phyloP scores from a whole-genome alignment of 805 yeast genomes.

The Saccharomycopsis javanensis region DNA sequence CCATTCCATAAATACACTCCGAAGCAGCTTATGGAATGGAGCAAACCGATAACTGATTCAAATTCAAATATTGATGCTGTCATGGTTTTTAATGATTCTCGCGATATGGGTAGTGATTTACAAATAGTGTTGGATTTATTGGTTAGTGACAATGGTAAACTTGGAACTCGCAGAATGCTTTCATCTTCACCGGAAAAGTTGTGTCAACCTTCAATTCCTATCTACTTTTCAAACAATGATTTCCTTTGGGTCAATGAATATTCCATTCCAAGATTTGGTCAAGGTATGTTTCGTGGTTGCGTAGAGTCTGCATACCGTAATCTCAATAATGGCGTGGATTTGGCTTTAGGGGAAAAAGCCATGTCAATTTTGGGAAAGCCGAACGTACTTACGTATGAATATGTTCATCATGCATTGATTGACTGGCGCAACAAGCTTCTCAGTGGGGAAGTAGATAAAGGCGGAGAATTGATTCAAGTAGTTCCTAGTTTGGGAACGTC shows the following conservation, averaged over 20 bases:
- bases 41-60: conserved; percentile 26
- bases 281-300: conserved; percentile 71
- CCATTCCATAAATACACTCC: conserved; percentile 54
- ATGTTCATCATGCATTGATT: conserved; percentile 63
- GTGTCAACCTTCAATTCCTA: conserved; percentile 53
- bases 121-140: conserved; percentile 70
- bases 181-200: conserved; percentile 8
- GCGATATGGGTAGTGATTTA: conserved; percentile 78
- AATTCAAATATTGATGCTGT: conserved; percentile 57
- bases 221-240: conserved; percentile 75
- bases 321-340: conserved; percentile 34
- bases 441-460: conserved; percentile 6
- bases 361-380: conserved; percentile 71
- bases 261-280: conserved; percentile 72
- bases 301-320: conserved; percentile 51
- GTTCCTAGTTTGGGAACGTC: conserved; percentile 39
- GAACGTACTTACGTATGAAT: conserved; percentile 65
- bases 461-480: conserved; percentile 23
- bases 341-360: conserved; percentile 32
- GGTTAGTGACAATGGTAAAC: conserved; percentile 48
- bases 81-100: conserved; percentile 78
- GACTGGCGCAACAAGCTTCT: conserved; percentile 36
- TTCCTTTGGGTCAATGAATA: conserved; percentile 83
- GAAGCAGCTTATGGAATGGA: conserved; percentile 36
- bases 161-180: conserved; percentile 47